Conservation (phyloP, 257 asterid genomes). For the Craterostigma plantagineum region DNA sequence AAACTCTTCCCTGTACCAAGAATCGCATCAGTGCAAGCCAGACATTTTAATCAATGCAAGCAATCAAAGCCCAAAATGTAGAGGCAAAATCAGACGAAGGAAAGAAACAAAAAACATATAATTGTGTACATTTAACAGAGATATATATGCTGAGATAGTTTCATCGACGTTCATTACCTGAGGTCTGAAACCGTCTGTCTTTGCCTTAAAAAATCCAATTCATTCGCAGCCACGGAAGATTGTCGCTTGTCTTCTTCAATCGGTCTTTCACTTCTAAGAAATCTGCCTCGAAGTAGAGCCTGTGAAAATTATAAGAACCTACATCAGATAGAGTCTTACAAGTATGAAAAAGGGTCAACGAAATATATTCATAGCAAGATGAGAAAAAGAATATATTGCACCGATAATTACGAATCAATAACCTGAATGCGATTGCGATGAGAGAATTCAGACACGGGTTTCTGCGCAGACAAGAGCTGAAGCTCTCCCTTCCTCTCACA, state of each 20-base stretch:
- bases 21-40: too few species aligned
- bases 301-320: constrained; percentile 10
- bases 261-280: constrained; percentile 44
- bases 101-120: background rate
- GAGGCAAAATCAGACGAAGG: background rate
- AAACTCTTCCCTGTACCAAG: constrained; percentile 56
- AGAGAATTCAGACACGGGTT: constrained; percentile 59
- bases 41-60: too few species aligned
- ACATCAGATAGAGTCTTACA: too few species aligned
- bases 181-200: constrained; percentile 66
- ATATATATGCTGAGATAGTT: too few species aligned
- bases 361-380: too few species aligned
- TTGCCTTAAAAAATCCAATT: constrained; percentile 61
- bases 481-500: constrained; percentile 59
- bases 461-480: constrained; percentile 34
- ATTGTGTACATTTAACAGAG: background rate
- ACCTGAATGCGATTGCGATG: constrained; percentile 95
- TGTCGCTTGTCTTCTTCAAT: constrained; percentile 37
- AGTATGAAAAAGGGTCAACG: too few species aligned
- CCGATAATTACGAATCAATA: background rate
- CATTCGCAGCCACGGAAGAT: constrained; percentile 43
- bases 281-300: constrained; percentile 78
- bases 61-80: background rate
- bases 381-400: too few species aligned
- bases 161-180: constrained; percentile 25